Conservation (phyloP, 208 protist genomes). For the Acanthamoeba castellanii region DNA sequence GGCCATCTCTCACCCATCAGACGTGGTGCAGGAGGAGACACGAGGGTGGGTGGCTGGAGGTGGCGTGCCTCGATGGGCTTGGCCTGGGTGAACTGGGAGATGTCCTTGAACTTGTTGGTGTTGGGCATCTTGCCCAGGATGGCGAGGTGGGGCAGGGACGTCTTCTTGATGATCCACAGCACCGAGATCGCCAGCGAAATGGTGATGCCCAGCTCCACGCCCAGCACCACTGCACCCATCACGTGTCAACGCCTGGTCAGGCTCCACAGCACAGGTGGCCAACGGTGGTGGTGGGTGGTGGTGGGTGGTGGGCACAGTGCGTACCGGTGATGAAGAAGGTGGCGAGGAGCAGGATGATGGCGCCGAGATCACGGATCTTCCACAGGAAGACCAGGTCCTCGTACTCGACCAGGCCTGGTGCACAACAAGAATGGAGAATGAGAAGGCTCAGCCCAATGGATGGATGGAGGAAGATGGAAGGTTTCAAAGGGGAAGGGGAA, state of each 20-base stretch:
- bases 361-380: background rate
- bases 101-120: slow-evolving; percentile 44
- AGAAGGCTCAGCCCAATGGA: too few relatives aligned
- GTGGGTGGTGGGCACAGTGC: too few relatives aligned
- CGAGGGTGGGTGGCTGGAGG: too few relatives aligned
- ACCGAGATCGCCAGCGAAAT: slow-evolving; percentile 77
- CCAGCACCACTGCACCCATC: too few relatives aligned
- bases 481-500: slow-evolving; percentile 56
- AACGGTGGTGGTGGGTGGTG: too few relatives aligned
- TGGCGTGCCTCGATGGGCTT: too few relatives aligned
- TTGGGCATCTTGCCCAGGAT: slow-evolving; percentile 69
- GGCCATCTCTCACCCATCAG: too few relatives aligned
- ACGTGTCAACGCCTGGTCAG: too few relatives aligned
- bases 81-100: slow-evolving; percentile 56
- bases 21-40: too few relatives aligned
- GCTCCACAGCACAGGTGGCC: too few relatives aligned
- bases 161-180: slow-evolving; percentile 81
- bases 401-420: slow-evolving; percentile 51
- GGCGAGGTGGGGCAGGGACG: slow-evolving; percentile 79
- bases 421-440: too few relatives aligned
- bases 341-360: slow-evolving; percentile 26
- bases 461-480: background rate
- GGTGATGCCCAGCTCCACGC: slow-evolving; percentile 80
- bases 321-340: slow-evolving; percentile 61
- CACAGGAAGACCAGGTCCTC: slow-evolving; percentile 66